These are phyloP conservation scores for Peterozyma xylosa DNA, from an alignment of 805 yeast species.

Conservation along the genomic window DNA sequence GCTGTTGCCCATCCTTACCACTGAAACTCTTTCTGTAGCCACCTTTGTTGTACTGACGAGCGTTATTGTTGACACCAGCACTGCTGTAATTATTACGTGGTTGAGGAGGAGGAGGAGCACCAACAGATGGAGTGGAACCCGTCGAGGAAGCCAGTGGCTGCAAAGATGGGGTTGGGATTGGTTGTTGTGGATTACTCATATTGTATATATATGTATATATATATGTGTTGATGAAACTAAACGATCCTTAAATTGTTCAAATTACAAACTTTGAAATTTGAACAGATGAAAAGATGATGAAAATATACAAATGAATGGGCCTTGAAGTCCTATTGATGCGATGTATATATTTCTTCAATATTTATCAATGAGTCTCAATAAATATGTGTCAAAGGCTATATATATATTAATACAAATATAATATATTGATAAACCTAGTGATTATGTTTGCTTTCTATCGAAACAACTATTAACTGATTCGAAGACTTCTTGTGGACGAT, in stretches of 20 bases:
- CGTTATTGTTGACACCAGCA: conserved; percentile 2
- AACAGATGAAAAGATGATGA: no score
- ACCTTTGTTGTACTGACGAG: not conserved
- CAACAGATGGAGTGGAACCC: not conserved
- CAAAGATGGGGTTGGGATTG: conserved; percentile 4
- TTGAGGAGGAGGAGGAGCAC: not conserved
- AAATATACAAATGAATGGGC: no score
- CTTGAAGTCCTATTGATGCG: no score
- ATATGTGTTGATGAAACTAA: not conserved
- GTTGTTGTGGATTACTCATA: conserved; percentile 1
- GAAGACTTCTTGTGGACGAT: no score
- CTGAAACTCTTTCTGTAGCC: not conserved
- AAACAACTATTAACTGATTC: no score
- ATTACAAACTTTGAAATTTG: not conserved
- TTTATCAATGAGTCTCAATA: no score
- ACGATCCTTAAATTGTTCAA: not conserved
- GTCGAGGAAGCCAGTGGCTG: conserved; percentile 3
- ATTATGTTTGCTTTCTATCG: no score
- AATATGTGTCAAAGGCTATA: no score
- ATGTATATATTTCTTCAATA: no score
- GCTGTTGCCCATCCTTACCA: not conserved
- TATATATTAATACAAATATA: no score
- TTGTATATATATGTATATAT: not conserved
- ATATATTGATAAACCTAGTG: no score
- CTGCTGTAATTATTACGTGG: conserved; percentile 1